Conservation (phyloP, 108 stramenopile species). For the Ochromonas danica region DNA sequence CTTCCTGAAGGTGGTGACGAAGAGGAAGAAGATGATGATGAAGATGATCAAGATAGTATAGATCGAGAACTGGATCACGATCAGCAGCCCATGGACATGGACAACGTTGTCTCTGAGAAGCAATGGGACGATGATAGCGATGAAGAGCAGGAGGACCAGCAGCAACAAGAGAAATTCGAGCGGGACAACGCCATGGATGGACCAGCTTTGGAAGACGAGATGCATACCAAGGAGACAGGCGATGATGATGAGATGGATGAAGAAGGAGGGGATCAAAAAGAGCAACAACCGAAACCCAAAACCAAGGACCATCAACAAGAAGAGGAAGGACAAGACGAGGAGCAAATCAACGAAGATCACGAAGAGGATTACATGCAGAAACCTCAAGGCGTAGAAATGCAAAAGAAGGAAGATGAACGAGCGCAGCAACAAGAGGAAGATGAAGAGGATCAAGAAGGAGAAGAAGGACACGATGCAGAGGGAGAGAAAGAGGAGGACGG, state of each 20-base stretch:
- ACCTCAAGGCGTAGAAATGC: not conserved
- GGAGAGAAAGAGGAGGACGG: not conserved
- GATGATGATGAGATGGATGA: not conserved
- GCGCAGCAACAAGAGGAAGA: conserved; percentile 16
- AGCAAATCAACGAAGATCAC: not conserved
- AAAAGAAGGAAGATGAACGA: conserved; percentile 4
- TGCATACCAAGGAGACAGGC: conserved; percentile 70
- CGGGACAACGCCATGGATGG: conserved; percentile 78
- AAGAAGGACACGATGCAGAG: not conserved
- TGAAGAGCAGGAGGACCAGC: conserved; percentile 84
- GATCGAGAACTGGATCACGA: conserved; percentile 98
- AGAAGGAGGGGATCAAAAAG: not conserved
- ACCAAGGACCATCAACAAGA: not conserved
- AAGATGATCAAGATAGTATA: conserved; percentile 82
- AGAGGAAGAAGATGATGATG: conserved; percentile 61
- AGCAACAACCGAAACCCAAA: not conserved
- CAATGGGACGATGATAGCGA: conserved; percentile 79
- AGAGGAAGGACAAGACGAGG: conserved; percentile 18
- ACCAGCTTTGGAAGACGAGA: conserved; percentile 78
- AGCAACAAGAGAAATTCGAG: conserved; percentile 83
- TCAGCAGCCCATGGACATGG: too few relatives aligned
- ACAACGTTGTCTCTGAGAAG: conserved; percentile 93
- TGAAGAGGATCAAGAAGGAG: not conserved
- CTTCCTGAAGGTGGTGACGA: conserved; percentile 75
- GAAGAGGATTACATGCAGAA: not conserved